phyloP scores from a whole-genome alignment of 352 stramenopile genomes.

The Phytophthora nicotianae region DNA sequence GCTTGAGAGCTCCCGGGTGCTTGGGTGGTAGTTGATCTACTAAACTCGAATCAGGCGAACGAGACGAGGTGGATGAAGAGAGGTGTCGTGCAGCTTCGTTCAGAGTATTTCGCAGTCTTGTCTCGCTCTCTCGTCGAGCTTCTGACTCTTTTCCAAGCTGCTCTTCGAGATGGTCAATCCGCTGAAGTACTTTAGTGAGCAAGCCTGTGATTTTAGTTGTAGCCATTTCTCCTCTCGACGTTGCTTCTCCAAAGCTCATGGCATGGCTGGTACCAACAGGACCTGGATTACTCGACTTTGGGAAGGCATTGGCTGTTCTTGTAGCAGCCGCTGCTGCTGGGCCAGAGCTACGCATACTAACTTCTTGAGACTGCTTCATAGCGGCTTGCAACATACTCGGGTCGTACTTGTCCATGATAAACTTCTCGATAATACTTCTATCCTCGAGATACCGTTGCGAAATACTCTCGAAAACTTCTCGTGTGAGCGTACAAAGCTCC shows the following conservation, averaged over 20 bases:
- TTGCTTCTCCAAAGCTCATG: conserved; percentile 27
- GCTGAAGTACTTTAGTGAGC: conserved; percentile 55
- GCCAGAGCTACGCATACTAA: conserved; percentile 51
- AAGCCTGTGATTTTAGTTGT: conserved; percentile 40
- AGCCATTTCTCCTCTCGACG: conserved; percentile 11
- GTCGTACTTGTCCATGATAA: conserved; percentile 89
- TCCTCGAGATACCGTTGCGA: conserved; percentile 79
- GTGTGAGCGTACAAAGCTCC: conserved; percentile 75
- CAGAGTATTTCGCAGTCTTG: conserved; percentile 38
- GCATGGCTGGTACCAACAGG: not conserved
- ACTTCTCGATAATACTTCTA: conserved; percentile 80
- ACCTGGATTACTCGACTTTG: not conserved
- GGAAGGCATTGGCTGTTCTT: conserved; percentile 4
- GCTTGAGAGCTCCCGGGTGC: conserved; percentile 14
- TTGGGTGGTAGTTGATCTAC: not conserved
- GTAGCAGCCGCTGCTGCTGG: conserved; percentile 10
- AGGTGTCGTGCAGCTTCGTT: conserved; percentile 14
- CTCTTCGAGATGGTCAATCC: conserved; percentile 52
- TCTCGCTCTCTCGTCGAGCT: conserved; percentile 58
- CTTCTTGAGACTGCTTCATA: conserved; percentile 76
- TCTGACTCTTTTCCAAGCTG: conserved; percentile 53
- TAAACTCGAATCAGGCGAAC: not conserved
- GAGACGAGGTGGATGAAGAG: conserved; percentile 5
- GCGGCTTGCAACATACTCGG: conserved; percentile 71
- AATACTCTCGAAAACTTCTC: conserved; percentile 80